Base-by-base conservation (phyloP, 495 filamentous ascomycete species). In the Lindgomyces ingoldianus region DNA sequence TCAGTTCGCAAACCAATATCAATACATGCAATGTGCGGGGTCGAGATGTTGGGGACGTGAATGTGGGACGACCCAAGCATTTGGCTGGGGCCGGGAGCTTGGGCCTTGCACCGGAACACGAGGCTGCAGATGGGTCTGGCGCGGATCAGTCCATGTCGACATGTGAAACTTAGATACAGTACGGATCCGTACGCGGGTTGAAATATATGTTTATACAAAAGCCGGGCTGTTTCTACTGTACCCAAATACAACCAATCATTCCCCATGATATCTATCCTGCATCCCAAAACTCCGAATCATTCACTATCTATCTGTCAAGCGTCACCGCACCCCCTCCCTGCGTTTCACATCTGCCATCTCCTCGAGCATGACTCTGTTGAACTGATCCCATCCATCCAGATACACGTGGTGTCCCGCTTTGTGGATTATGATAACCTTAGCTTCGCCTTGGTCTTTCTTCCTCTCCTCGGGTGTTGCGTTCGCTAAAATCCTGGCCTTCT, bases 351-450 rank as follows among this genome's bases (percentile, higher is more conserved):
- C 93, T 69, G 85, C 83, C 87, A 98, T 86, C 77, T 97, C 93
- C 59, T 84, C 76, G 29, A 81, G 70, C 65, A 96, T 84, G 24
- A 88, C 77, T 29, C 82, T 74, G 74, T 98, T 98, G 74, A 98
- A 98, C 71, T 96, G 87, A 69, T 94, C 85, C 74, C 84, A 88
- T 27, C 90, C 91, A 70, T 97, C 93, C 19, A 98, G 76, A 74
- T 98, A 98, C 12, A 98, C 70, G 77, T 98, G 94, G 74, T 98
- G 94, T 0, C 94, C 94, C 0, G 95, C 91, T 47, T 85, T 84
- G 60, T 82, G 80, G 25, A 98, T 87, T 59, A 96, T 79, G 4
- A 90, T 69, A n/a, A 97, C 93, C 76, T 91, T 96, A 8, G 88
- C 90, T 26, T 82, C 84, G 11, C 95, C 76, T 66, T 89, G 85